phyloP scores from a whole-genome alignment of 805 yeast species.

The Lachancea sp. region DNA sequence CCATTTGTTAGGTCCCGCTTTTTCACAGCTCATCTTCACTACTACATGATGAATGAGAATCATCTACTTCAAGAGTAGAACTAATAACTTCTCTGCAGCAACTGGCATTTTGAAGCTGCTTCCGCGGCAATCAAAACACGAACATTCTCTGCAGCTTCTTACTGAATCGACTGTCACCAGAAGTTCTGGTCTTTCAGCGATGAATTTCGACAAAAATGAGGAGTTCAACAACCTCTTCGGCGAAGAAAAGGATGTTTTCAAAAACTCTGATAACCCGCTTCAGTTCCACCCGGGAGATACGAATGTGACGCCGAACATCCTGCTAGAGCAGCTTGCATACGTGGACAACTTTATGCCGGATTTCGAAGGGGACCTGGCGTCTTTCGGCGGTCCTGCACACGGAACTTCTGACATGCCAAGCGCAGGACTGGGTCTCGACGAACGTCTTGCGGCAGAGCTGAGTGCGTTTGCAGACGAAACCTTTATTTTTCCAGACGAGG shows the following conservation, averaged over 20 bases:
- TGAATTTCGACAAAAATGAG: constrained; percentile 6
- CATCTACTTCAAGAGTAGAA: too few relatives aligned
- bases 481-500: constrained; percentile 77
- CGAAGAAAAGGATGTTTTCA: constrained; percentile 2
- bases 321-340: constrained; percentile 71
- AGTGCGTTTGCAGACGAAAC: constrained; percentile 81
- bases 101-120: not conserved
- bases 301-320: constrained; percentile 35
- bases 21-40: not conserved
- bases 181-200: constrained; percentile 1
- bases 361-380: constrained; percentile 17
- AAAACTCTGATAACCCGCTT: constrained; percentile 3
- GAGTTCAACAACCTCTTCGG: constrained; percentile 8
- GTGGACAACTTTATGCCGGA: constrained; percentile 70
- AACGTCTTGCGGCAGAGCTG: constrained; percentile 54
- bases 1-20: not conserved
- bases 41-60: too few relatives aligned
- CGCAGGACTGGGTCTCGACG: constrained; percentile 38
- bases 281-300: constrained; percentile 4
- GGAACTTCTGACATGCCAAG: constrained; percentile 2
- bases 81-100: too few relatives aligned
- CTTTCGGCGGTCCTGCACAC: constrained; percentile 6
- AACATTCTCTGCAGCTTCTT: not conserved
- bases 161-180: not conserved
- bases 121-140: not conserved